These are phyloP conservation scores for Globisporangium uncinulatum DNA, from an alignment of 352 stramenopile genomes.

Conservation along the genomic window DNA sequence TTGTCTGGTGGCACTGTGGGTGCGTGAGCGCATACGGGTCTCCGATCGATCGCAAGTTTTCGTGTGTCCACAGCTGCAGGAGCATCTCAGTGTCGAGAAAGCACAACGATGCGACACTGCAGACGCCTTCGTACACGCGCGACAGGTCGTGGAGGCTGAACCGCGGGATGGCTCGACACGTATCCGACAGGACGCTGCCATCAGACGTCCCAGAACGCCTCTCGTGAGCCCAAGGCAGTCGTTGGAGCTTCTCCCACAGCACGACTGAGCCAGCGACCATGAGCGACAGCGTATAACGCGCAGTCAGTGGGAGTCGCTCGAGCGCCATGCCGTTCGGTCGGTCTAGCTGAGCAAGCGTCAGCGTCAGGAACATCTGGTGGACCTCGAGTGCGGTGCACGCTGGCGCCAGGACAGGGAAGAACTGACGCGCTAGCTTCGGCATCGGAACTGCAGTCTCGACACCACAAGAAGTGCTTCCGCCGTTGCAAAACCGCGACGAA, in stretches of 20 bases:
- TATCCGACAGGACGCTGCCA: background rate
- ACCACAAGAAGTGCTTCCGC: background rate
- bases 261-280: constrained; percentile 35
- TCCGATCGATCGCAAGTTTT: constrained; percentile 30
- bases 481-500: background rate
- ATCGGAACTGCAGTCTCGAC: background rate
- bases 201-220: background rate
- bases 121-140: constrained; percentile 43
- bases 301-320: constrained; percentile 10
- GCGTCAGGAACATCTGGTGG: constrained; percentile 26
- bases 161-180: background rate
- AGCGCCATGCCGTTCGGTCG: background rate
- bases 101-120: constrained; percentile 23
- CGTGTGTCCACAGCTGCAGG: constrained; percentile 44
- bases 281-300: constrained; percentile 20
- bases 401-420: constrained; percentile 30
- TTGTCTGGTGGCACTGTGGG: background rate
- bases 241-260: constrained; percentile 45
- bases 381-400: constrained; percentile 21
- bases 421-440: constrained; percentile 14
- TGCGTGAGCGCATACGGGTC: constrained; percentile 6
- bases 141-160: constrained; percentile 49
- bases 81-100: constrained; percentile 39
- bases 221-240: background rate
- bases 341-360: constrained; percentile 12